Base-by-base conservation (phyloP, 1,139 yeast genomes). In the Taphrina communis region DNA sequence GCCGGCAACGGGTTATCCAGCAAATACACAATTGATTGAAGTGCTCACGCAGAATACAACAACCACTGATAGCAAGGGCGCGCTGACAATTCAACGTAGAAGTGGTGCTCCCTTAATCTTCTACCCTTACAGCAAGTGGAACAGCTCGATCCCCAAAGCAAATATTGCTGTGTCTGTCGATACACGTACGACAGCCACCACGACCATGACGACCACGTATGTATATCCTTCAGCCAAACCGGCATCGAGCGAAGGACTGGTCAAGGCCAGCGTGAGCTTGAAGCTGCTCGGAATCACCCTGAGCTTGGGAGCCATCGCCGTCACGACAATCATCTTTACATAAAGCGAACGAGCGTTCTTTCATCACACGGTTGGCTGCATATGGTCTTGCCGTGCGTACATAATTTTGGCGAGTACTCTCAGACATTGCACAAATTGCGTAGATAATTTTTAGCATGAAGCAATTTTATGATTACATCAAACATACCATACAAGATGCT, bases 41-140 rank as follows among this genome's bases (percentile, higher is more conserved):
- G 60, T 69, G 17, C 46, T 69, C n/a, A 51, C 65, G 2, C 69
- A 61, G 9, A 60, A 60, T 50, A 44, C 36, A 1, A 39, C 62
- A 11, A 60, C 69, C 9, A 66, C 67, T 12, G 71, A 63, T 48
- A 36, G 63, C 8, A 42, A 41, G 25, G 69, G 69, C 17, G 57
- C 31, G 12, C 31, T 69, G 38, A 44, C 52, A 12, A 48, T 66
- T 59, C 41, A 59, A 56, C 50, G 67, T 8, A 53, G 48, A 35
- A 46, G 48, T n/a, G 71, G 71, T 25, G 63, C 65, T 25, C 71
- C 71, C 6, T 36, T 59, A 57, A 56, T 69, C 53, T 65, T 60
- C 44, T 69, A 55, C 48, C 70, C 70, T 2, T 46, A 41, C 52
- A 50, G 65, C 51, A 63, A 59, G 14, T 42, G 66, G 68, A 58